Base-by-base conservation (phyloP, 768 basidiomycete species). In the Termitomyces bulborhizus region DNA sequence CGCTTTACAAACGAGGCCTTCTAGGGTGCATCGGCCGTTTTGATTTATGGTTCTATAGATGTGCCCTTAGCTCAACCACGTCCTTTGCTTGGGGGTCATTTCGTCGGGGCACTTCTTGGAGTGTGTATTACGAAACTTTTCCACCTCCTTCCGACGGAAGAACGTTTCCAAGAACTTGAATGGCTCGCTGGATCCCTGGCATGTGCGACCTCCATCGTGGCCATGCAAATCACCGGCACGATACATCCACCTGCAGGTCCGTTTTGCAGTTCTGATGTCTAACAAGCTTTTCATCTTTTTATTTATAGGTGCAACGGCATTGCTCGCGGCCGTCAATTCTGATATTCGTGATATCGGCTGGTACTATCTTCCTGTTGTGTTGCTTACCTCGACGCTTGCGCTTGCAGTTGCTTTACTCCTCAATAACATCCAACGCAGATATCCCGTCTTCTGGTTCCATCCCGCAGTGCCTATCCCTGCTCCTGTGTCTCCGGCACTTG, bases 11-110 rank as follows among this genome's bases (percentile, higher is more conserved):
- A 45, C 34, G 15, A 47, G 37, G 43, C n/a, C n/a, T 6, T 51
- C 34, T 46, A 83, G 82, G 81, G 78, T 21, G 80, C 80, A 24
- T 77, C 77, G 11, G 81, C 82, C 6, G 76, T 82, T 8, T 69
- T 84, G 43, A 73, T 80, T 31, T 83, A 81, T 55, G 81, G 78
- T 16, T 71, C 75, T 2, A 72, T 83, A 47, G 79, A 83, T 21
- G 69, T 72, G 4, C 80, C 80, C 6, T 63, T 83, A 39, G 76
- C 78, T 0, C 81, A 83, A 65, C 81, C 81, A 13, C 73, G 80
- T 15, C 66, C 76, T 1, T 68, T 82, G 4, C 48, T 84, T 37
- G 75, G 76, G 3, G 80, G 81, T 0, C 81, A 81, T 56, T 77
- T 80, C 64, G 59, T 80, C 43, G 75, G 78, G 7, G 76, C 78